These are phyloP conservation scores for Reutealis trisperma DNA, from an alignment of 345 rosid species.

Conservation along the genomic window DNA sequence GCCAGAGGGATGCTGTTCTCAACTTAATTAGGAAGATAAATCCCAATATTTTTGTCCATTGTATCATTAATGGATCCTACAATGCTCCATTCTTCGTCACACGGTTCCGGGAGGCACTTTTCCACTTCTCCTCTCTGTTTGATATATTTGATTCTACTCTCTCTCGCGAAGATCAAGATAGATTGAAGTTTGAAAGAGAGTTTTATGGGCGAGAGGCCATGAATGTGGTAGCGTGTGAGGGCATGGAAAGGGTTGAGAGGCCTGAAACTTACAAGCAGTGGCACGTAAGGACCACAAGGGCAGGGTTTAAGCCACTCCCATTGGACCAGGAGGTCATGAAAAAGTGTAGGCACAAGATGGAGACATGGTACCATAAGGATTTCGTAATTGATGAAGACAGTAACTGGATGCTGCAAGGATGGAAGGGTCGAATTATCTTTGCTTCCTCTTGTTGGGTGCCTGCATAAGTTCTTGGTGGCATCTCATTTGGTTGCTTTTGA, in stretches of 20 bases:
- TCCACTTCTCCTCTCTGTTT: conserved; percentile 87
- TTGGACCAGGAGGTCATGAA: conserved; percentile 49
- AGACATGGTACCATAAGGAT: conserved; percentile 64
- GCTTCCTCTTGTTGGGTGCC: conserved; percentile 89
- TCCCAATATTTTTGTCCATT: conserved; percentile 67
- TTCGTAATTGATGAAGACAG: conserved; percentile 73
- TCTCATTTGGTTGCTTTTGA: neutral
- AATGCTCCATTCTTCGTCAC: conserved; percentile 89
- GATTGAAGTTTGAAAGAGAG: conserved; percentile 75
- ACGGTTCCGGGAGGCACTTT: conserved; percentile 85
- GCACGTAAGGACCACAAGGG: conserved; percentile 69
- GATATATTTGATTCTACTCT: conserved; percentile 81
- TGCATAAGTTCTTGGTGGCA: conserved; percentile 20
- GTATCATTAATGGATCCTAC: conserved; percentile 65
- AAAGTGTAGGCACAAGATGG: conserved; percentile 45
- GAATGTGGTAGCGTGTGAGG: conserved; percentile 88
- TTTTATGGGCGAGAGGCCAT: conserved; percentile 78
- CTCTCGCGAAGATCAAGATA: conserved; percentile 71
- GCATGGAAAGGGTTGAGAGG: conserved; percentile 91
- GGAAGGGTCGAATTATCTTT: conserved; percentile 82
- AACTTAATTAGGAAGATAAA: conserved; percentile 63
- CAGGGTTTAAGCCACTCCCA: conserved; percentile 72
- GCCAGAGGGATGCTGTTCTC: conserved; percentile 62
- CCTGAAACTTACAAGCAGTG: conserved; percentile 97
- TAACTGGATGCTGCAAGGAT: conserved; percentile 84